Base-by-base conservation (phyloP, 805 yeast species). In the Candida loeiensis region DNA sequence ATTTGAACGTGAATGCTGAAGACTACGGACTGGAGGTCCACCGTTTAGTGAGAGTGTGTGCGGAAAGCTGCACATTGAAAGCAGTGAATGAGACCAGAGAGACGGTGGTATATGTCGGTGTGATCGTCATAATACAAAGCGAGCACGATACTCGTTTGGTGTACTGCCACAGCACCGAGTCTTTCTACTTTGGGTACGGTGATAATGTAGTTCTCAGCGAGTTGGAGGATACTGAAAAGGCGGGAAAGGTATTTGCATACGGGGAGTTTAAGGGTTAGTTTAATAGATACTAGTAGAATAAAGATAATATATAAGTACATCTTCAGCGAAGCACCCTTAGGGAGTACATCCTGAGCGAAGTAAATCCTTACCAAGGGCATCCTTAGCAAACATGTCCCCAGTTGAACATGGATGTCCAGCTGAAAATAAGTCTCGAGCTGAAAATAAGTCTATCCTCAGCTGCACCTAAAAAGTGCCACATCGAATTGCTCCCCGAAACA, bases 111-210 rank as follows among this genome's bases (percentile, higher is more conserved):
- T 69, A 69, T 41, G 54, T 63, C 20, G 73, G 73, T 3, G 58
- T 55, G 14, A 46, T 66, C 2, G 45, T 59, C 6, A 37, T 56
- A 1, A 40, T 61, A 2, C 40, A 47, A n/a, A 37, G 50, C 27
- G 39, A 34, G 4, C 41, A 38, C 12, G 30, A 34, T 14, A 43
- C 36, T n/a, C 37, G 36, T 11, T 25, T 67, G 14, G 44, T 63
- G 0, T 69, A 64, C 41, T 62, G 66, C 28, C 73, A 68, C 43
- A 60, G 64, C 9, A 69, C 73, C 41, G 24, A 53, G 45, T 63
- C 45, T 2, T 54, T 55, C 22, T 53, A 54, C 40, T 57, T 55
- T 37, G 60, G 54, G n/a, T 56, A 47, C 43, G 43, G 48, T 22
- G 37, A 45, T 8, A 60, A 59, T 32, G 40, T 61, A 1, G 45